Conservation (phyloP, 2,329 filamentous ascomycete genomes). For the Stachybotrys elegans region DNA sequence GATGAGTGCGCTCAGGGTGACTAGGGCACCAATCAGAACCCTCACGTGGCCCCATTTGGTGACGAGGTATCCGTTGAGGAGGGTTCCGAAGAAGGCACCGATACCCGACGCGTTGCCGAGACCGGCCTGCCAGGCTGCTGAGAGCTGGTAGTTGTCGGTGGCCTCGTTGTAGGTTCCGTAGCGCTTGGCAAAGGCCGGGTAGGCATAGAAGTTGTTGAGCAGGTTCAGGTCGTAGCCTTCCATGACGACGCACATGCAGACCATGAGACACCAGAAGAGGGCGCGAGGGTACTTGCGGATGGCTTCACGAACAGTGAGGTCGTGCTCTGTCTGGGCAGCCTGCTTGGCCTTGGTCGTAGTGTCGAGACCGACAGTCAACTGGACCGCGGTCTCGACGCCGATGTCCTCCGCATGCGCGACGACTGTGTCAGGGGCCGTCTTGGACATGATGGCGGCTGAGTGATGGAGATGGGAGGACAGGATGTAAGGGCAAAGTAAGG, state of each 20-base stretch:
- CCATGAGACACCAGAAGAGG: constrained; percentile 29
- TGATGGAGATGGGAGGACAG: not conserved
- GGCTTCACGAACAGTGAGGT: constrained; percentile 19
- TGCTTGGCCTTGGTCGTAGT: constrained; percentile 6
- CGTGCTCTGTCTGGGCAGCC: constrained; percentile 14
- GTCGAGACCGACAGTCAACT: constrained; percentile 6
- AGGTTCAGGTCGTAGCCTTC: constrained; percentile 34
- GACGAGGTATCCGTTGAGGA: constrained; percentile 41
- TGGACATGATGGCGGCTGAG: not conserved
- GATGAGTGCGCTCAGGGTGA: constrained; percentile 34
- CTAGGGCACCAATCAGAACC: constrained; percentile 37
- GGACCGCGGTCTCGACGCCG: not conserved
- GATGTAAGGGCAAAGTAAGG: not conserved
- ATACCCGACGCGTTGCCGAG: constrained; percentile 37
- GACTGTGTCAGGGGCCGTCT: not conserved
- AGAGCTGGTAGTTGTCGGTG: constrained; percentile 29
- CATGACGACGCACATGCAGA: constrained; percentile 36
- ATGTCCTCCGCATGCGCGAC: constrained; percentile 4
- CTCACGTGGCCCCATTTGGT: constrained; percentile 37
- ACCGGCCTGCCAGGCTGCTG: constrained; percentile 45
- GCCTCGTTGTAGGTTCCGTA: constrained; percentile 23
- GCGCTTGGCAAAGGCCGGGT: constrained; percentile 20
- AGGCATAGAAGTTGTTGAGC: constrained; percentile 31
- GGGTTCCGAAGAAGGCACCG: constrained; percentile 43
- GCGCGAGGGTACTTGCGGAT: constrained; percentile 27